Evolutionary conservation across 1,284 basidiomycete genomes (phyloP), one percentile per base, ranked within the genome.

Genomic region (Leccinum pachyderme): DNA sequence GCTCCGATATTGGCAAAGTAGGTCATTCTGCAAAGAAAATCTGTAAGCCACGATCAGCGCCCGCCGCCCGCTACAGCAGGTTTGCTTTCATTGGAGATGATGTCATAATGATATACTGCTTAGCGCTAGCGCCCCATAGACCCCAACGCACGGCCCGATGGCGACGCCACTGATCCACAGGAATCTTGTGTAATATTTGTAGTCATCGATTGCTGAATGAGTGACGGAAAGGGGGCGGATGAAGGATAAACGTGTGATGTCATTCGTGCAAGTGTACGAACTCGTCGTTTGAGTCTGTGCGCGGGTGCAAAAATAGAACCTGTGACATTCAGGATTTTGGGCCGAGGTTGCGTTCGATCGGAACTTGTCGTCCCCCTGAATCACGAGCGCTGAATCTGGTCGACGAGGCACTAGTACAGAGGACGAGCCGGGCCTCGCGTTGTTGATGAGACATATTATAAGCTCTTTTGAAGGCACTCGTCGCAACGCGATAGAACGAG

Each of bases 201-300:
- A 35, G 15, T 35, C 15, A 35, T 35, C 33, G 8, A 4, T 4
- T 15, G 7, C 7, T 35, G 18, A 5, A 33, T 7, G n/a, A 18
- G n/a, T 37, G 35, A 18, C 35, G 6, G 8, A 37, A 37, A 37
- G 35, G 35, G 35, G 35, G n/a, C 71, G 98, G 72, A 86, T 94
- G 74, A 98, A 98, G 82, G 95, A 98, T 75, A 98, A 98, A 79
- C 86, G 88, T 58, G 83, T 83, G 44, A 98, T 98, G 95, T 95
- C 95, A 31, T 98, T 97, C 76, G 84, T 95, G 54, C 90, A 96
- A 63, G 75, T 80, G 28, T 89, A 18, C 18, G 18, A 18, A 18
- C 18, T 18, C 18, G 18, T 18, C 1, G 18, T 18, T 18, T 18
- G 18, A 18, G 18, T 18, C 18, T 18, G 18, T 18, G 18, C 18